Conservation (phyloP, 768 basidiomycete species). For the Phaeotremella skinneri region DNA sequence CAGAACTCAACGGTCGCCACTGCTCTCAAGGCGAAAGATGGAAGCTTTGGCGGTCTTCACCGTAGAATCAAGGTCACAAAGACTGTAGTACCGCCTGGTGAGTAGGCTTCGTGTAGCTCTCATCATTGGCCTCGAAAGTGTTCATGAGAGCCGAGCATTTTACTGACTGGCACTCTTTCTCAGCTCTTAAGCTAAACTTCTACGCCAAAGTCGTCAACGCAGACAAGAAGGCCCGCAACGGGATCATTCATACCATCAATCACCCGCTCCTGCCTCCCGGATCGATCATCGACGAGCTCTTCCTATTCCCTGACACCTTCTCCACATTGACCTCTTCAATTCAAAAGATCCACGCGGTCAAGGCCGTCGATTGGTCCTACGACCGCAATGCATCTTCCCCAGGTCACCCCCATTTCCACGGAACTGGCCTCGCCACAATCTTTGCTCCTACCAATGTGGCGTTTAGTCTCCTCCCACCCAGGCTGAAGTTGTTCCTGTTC, state of each 20-base stretch:
- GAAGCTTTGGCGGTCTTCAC: constrained; percentile 44
- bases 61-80: constrained; percentile 46
- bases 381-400: constrained; percentile 33
- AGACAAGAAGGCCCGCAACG: constrained; percentile 58
- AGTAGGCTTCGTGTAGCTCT: too few species aligned
- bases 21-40: constrained; percentile 45
- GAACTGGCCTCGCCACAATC: constrained; percentile 44
- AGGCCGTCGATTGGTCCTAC: constrained; percentile 51
- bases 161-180: neutral
- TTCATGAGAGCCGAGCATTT: neutral
- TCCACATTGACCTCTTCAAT: constrained; percentile 60
- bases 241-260: constrained; percentile 60
- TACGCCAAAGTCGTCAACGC: constrained; percentile 54
- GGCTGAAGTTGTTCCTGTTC: constrained; percentile 61
- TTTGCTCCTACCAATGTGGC: constrained; percentile 52
- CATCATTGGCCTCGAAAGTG: too few species aligned
- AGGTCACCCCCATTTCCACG: constrained; percentile 44
- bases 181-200: constrained; percentile 57
- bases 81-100: constrained; percentile 47
- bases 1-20: constrained; percentile 60
- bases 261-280: constrained; percentile 57
- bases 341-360: constrained; percentile 57
- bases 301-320: constrained; percentile 52
- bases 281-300: constrained; percentile 48
- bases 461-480: constrained; percentile 56